Evolutionary conservation across 768 basidiomycete genomes (phyloP), one percentile per base, ranked within the genome.

Genomic region (Strobilomyces dryophilus): DNA sequence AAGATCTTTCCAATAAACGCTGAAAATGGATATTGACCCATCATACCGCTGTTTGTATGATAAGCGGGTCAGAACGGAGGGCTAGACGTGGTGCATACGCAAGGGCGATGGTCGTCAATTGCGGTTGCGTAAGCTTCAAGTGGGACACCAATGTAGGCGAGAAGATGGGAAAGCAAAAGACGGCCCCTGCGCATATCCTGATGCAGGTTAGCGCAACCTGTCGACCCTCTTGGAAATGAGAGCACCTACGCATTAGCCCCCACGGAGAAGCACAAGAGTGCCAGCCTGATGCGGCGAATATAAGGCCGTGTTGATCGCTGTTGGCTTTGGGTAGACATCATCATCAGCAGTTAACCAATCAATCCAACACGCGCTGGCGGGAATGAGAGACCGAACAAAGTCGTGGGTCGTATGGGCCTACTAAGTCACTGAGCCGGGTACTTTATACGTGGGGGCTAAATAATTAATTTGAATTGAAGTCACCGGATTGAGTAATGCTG

Each of bases 21-120:
- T 18, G 85, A 80, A 53, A 89, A 75, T 3, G 88, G 87, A 66
- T 92, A 92, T 71, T 92, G 89, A 5, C 87, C 85, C 56, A 83
- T 79, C 79, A 92, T 83, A 3, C 86, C 90, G n/a, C 90, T 92
- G 47, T 34, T 36, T 49, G 26, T 12, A 9, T 17, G 5, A 12
- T 61, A 36, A 59, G 53, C 21, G 6, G 37, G 12, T 4, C 29
- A 52, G 36, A 51, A 15, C 37, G 17, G 7, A 11, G 36, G 21
- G 10, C 31, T 24, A 39, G 15, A 66, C 77, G 71, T 63, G 85
- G 26, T 20, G 66, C 84, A 71, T 69, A 91, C 89, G 84, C 86
- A 20, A 92, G 74, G 14, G 80, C 83, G 49, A 92, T 84, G 3
- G 87, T 86, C 15, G 87, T 90, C 52, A 92, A 68, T 59, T 92